Conservation (phyloP, 768 basidiomycete genomes). For the Trametes elegans region DNA sequence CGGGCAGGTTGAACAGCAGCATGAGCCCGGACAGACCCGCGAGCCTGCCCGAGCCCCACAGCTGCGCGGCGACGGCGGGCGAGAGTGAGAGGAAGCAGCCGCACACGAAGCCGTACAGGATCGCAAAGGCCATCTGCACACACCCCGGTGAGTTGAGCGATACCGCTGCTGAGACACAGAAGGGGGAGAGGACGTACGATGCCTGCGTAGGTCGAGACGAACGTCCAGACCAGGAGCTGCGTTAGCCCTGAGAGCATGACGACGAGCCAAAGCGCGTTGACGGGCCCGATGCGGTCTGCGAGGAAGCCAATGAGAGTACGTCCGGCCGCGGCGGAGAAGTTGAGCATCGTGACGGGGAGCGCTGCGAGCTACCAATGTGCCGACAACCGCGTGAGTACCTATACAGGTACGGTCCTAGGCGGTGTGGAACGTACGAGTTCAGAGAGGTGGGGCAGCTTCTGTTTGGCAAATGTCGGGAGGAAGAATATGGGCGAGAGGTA, state of each 20-base stretch:
- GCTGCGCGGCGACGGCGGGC: slow-evolving; percentile 30
- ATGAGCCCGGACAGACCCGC: slow-evolving; percentile 23
- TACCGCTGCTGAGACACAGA: background rate
- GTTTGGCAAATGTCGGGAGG: slow-evolving; percentile 20
- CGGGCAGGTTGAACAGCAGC: slow-evolving; percentile 24
- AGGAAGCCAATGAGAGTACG: slow-evolving; percentile 36
- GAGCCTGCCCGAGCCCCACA: slow-evolving; percentile 23
- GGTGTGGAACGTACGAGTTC: slow-evolving; percentile 10
- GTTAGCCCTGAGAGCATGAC: slow-evolving; percentile 35
- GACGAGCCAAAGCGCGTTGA: slow-evolving; percentile 39
- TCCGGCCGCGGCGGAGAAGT: slow-evolving; percentile 21
- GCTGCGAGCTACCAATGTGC: slow-evolving; percentile 14
- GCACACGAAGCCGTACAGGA: slow-evolving; percentile 37
- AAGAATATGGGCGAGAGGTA: slow-evolving; percentile 22
- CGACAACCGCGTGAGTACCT: background rate
- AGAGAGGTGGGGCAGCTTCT: slow-evolving; percentile 16
- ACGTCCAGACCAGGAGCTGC: slow-evolving; percentile 40
- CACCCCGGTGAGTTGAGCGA: background rate
- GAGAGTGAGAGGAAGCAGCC: slow-evolving; percentile 37
- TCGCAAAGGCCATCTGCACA: slow-evolving; percentile 30
- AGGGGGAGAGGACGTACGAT: slow-evolving; percentile 19
- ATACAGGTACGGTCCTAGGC: too few relatives aligned
- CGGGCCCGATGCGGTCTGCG: slow-evolving; percentile 39
- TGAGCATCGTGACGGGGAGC: slow-evolving; percentile 22
- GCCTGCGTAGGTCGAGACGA: slow-evolving; percentile 31